Base-by-base conservation (phyloP, 169 alveolate genomes). In the Plasmodium malariae region DNA sequence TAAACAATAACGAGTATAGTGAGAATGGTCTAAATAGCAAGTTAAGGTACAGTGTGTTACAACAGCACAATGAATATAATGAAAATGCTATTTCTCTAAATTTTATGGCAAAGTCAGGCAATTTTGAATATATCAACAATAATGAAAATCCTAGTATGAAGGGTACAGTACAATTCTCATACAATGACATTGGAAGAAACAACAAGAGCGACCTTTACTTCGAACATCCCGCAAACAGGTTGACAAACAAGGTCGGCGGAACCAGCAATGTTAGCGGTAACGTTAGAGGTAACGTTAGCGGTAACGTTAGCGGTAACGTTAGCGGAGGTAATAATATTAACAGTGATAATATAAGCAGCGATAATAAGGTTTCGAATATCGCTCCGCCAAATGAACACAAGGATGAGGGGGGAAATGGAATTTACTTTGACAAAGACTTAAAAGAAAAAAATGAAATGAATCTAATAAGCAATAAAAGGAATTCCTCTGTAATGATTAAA, bases 21-120 rank as follows among this genome's bases (percentile, higher is more conserved):
- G 88, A 74, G 9, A 57, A 59, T 1, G 24, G 21, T 43, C 3
- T 43, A 34, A 72, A 60, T 14, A 24, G 19, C 24, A 74, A 74
- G 26, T 37, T 74, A 21, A 43, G 73, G 0, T 74, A 59, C 32
- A 36, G 36, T 40, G 28, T 34, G 17, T 5, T 74, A 6, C 70
- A 49, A n/a, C n/a, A n/a, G n/a, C 9, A 45, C 14, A 45, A 45
- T 45, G 55, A 45, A 1, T 45, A 11, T 45, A 17, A 45, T 45
- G 55, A 45, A 45, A 45, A 45, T 45, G 55, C 1, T 11, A 45
- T 45, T 45, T 0, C 9, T 45, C n/a, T n/a, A n/a, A 17, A 45
- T 45, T 45, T 45, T 3, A 11, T 45, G 14, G 14, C 9, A 45
- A 45, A 45, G 14, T 45, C 55, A 45, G 55, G 55, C 14, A 17